Conservation (phyloP, 129 eudicot species). For the Tanacetum coccineum region DNA sequence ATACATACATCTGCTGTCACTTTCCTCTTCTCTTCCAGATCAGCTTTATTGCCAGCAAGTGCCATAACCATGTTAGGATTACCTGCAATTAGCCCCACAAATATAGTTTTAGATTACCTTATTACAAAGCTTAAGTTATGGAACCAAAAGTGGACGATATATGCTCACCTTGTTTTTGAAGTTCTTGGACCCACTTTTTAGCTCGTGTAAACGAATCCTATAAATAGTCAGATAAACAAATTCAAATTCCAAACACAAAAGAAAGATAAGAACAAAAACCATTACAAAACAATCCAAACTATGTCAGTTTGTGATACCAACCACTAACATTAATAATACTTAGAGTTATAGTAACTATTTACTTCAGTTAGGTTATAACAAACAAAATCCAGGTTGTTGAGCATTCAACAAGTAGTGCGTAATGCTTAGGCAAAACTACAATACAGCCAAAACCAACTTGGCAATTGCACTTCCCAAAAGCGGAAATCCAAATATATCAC, state of each 20-base stretch:
- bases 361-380: not conserved
- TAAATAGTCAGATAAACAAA: constrained; percentile 14
- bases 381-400: constrained; percentile 3
- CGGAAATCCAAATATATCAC: not conserved
- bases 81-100: constrained; percentile 41
- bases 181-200: constrained; percentile 97
- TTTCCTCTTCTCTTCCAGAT: constrained; percentile 86
- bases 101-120: constrained; percentile 2
- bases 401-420: constrained; percentile 1
- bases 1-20: constrained; percentile 80
- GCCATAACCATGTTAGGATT: constrained; percentile 98
- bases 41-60: constrained; percentile 95
- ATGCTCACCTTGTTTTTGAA: constrained; percentile 88
- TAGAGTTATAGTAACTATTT: not conserved
- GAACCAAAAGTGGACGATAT: constrained; percentile 3
- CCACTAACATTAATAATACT: too few relatives aligned
- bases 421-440: not conserved
- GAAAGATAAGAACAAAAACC: not conserved
- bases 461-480: not conserved
- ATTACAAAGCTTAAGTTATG: not conserved
- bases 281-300: not conserved
- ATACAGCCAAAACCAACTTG: not conserved
- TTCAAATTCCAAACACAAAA: constrained; percentile 16
- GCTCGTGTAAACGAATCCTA: constrained; percentile 89
- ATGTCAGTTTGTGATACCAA: not conserved